These are phyloP conservation scores for Amanita brunnescens DNA, from an alignment of 768 basidiomycete species.

Conservation along the genomic window DNA sequence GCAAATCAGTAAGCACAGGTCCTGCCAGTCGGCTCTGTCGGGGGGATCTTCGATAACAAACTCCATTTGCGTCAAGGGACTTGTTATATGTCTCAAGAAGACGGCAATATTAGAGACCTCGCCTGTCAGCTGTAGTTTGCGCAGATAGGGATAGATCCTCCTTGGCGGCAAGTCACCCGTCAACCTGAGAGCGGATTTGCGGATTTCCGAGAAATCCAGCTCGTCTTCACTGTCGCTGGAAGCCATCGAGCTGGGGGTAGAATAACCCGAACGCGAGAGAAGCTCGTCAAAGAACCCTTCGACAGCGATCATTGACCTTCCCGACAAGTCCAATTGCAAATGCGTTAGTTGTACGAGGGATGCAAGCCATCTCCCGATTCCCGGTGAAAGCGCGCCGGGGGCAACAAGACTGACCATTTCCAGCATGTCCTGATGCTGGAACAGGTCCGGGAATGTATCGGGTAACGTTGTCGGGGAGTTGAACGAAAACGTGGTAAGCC, in stretches of 20 bases:
- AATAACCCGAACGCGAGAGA: conserved; percentile 52
- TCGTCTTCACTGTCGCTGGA: conserved; percentile 75
- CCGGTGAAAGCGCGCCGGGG: conserved; percentile 64
- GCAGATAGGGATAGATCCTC: conserved; percentile 50
- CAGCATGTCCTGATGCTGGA: conserved; percentile 48
- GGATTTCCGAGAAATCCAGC: conserved; percentile 66
- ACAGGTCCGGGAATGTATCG: conserved; percentile 59
- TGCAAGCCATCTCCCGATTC: conserved; percentile 68
- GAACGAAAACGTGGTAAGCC: conserved; percentile 61
- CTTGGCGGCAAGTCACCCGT: conserved; percentile 51
- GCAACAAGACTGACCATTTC: conserved; percentile 61
- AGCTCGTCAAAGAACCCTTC: conserved; percentile 77
- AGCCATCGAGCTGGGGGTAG: conserved; percentile 57
- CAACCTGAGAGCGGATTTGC: conserved; percentile 58
- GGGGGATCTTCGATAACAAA: conserved; percentile 77
- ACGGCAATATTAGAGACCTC: conserved; percentile 61
- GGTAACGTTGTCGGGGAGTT: conserved; percentile 62
- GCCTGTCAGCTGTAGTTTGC: conserved; percentile 58
- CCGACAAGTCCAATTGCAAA: conserved; percentile 65
- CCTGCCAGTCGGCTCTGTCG: conserved; percentile 66
- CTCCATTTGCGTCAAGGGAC: conserved; percentile 58
- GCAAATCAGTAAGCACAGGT: conserved; percentile 54
- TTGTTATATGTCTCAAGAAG: conserved; percentile 62
- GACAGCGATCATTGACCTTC: conserved; percentile 57
- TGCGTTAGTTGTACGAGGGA: conserved; percentile 52